Conservation (phyloP, 345 rosid genomes). For the Viola odorata region DNA sequence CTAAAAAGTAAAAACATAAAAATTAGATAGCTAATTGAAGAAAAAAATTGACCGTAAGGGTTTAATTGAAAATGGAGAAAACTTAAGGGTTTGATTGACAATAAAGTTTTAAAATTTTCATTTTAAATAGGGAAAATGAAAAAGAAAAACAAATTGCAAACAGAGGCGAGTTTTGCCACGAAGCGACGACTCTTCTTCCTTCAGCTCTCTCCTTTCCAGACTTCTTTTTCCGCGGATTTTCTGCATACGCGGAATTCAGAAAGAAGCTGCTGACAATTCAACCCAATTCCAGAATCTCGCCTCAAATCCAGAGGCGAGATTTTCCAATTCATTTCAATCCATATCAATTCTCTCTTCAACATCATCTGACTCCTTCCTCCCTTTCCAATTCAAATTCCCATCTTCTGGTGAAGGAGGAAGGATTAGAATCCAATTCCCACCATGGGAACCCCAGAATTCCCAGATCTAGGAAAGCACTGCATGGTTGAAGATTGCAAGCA, state of each 20-base stretch:
- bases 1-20: too few relatives aligned
- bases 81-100: background rate
- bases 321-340: too few relatives aligned
- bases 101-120: background rate
- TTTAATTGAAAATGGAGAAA: too few relatives aligned
- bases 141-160: background rate
- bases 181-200: background rate
- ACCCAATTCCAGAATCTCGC: conserved; percentile 10
- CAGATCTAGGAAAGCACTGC: conserved; percentile 95
- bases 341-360: background rate
- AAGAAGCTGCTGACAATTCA: conserved; percentile 1
- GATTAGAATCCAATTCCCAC: background rate
- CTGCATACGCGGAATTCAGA: conserved; percentile 22
- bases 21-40: too few relatives aligned
- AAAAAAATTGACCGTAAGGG: too few relatives aligned
- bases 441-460: conserved; percentile 98
- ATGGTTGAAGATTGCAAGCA: conserved; percentile 66
- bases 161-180: background rate
- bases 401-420: background rate
- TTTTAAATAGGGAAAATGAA: background rate
- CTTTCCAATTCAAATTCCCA: background rate
- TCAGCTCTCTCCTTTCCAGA: background rate
- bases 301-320: background rate
- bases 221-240: background rate
- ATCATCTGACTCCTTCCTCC: background rate